Evolutionary conservation across 768 basidiomycete species (phyloP), one percentile per base, ranked within the genome.

Genomic region (Nevesoporus exiguus): DNA sequence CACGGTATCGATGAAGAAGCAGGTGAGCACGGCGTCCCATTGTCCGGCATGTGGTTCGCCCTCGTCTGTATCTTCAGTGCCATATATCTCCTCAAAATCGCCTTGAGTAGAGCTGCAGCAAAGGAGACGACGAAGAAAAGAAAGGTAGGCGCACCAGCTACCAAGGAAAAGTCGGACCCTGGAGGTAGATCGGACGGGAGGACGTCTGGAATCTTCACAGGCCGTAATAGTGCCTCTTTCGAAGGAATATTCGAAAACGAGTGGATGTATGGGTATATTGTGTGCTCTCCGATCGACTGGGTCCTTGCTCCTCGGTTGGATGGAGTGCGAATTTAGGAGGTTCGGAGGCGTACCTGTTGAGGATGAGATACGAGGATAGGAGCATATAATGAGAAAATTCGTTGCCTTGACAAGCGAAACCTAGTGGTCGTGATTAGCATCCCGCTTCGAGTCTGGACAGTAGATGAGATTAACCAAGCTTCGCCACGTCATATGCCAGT

Each of bases 311-410:
- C 41, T n/a, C 43, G 17, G 42, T 46, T 36, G 44, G 44, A 34
- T 33, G 22, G 15, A 17, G 27, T 49, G 24, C 13, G 7, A 17
- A 17, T 15, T 14, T 10, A 27, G 24, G 2, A 19, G 5, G 22
- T 5, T 48, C 22, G 36, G 48, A 48, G 45, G 42, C 79, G 10
- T 61, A 93, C 93, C 80, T 80, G 66, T 98, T 98, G 46, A 98
- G 75, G 19, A 97, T 84, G 67, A 88, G 90, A 65, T 86, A 87
- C 5, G 95, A 97, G 2, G 89, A 77, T 5, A 98, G 82, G 13
- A 98, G 80, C 93, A 95, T 96, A 70, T 92, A 93, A 60, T 95
- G 89, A 30, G 91, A 93, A 67, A 97, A 97, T 70, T 98, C 95
- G 66, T 97, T 97, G 21, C 90, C 94, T 70, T 96, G 94, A 59